Base-by-base conservation (phyloP, 805 yeast genomes). In the Nakazawaea populi region DNA sequence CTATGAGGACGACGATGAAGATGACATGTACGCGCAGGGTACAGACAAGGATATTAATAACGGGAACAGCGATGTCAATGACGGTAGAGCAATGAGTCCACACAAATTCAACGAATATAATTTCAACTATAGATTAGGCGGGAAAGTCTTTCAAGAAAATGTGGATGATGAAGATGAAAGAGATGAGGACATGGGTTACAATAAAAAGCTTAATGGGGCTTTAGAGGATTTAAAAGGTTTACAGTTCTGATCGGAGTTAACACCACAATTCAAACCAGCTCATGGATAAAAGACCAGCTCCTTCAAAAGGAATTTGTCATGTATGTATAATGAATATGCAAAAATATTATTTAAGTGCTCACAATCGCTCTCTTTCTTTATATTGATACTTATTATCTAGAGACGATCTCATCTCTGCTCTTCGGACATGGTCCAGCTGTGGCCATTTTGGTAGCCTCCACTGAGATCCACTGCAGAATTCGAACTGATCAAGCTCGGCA, bases 401-500 rank as follows among this genome's bases (percentile, higher is more conserved):
- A 18, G 3, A 18, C 24, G 24, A 18, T 18, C 24, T 18, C 24
- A n/a, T 43, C 12, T 12, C n/a, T 36, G 18, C 29, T 32, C 14
- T 28, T 43, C 46, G 6, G 46, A 12, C 5, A 34, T 34, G 11
- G 46, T 32, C 30, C 46, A n/a, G 32, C 10, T 43, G 6, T 18
- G 9, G 30, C 38, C 43, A 40, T 40, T 34, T 31, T 34, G 38
- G 6, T 32, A 43, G 6, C 18, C 29, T 31, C 44, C 46, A 11
- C 32, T 43, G 6, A 47, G 12, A 46, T 47, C 49, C 10, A 36
- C 47, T 3, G 52, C 12, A 5, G 54, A 50, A 32, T 37, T 47
- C 3, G 55, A 41, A 35, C 46, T 44, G 1, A 63, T 54, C n/a
- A 84, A 73, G 61, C 82, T 84, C 6, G 94, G 95, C 52, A 87